Conservation (phyloP, 371 early-diverging fungal species). For the Mortierella sp. region DNA sequence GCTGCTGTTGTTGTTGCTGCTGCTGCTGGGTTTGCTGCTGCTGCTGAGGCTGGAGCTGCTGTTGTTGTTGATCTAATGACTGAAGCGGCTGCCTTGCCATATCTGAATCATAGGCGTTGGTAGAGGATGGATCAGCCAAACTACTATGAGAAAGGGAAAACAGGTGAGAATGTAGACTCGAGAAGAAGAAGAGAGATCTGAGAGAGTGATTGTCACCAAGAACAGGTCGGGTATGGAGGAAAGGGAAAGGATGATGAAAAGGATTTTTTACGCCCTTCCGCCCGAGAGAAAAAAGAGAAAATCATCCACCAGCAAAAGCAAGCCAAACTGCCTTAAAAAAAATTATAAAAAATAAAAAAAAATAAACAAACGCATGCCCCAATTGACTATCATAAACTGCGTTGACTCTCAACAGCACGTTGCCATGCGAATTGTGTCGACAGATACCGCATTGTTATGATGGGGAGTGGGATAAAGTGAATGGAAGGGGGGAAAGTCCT, state of each 20-base stretch:
- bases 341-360: no score
- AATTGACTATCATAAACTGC: no score
- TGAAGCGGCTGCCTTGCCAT: slow-evolving; percentile 23
- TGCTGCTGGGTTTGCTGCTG: slow-evolving; percentile 13
- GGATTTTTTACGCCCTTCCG: no score
- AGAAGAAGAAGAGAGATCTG: not conserved
- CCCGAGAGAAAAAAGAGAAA: not conserved
- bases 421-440: no score
- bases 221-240: no score
- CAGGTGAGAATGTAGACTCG: not conserved
- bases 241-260: no score
- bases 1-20: slow-evolving; percentile 14
- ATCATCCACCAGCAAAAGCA: no score
- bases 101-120: slow-evolving; percentile 20
- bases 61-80: slow-evolving; percentile 27
- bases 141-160: slow-evolving; percentile 13
- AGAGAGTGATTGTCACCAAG: no score
- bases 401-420: no score
- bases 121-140: slow-evolving; percentile 29
- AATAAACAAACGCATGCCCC: no score
- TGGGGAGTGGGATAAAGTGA: not conserved
- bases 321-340: no score
- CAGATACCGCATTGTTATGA: not conserved
- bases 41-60: slow-evolving; percentile 15
- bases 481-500: not conserved